Conservation (phyloP, 306 rosid species). For the Fagus sylvatica region DNA sequence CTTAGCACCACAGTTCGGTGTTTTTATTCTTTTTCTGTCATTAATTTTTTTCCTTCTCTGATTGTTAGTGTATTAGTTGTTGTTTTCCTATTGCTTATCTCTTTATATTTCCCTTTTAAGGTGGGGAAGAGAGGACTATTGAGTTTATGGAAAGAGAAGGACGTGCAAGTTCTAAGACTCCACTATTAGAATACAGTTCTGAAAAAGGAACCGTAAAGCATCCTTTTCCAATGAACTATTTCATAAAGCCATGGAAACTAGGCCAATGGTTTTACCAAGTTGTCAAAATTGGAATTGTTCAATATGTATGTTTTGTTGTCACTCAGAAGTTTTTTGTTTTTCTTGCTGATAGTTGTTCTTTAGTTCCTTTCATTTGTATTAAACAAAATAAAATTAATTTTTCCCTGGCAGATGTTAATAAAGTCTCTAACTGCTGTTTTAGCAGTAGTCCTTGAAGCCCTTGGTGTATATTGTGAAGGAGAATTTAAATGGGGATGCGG, state of each 20-base stretch:
- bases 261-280: conserved; percentile 84
- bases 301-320: conserved; percentile 77
- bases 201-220: conserved; percentile 67
- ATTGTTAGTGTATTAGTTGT: neutral
- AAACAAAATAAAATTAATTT: conserved; percentile 24
- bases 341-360: conserved; percentile 5
- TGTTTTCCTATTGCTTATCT: neutral
- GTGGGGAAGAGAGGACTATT: conserved; percentile 93
- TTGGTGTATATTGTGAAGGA: conserved; percentile 89
- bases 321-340: neutral
- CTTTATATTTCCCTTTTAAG: conserved; percentile 32
- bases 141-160: conserved; percentile 91
- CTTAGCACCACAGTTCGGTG: neutral
- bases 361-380: conserved; percentile 21
- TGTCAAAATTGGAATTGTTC: conserved; percentile 94
- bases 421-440: conserved; percentile 75
- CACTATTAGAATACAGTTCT: conserved; percentile 62
- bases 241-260: conserved; percentile 89
- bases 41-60: neutral
- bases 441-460: conserved; percentile 92
- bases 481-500: conserved; percentile 90
- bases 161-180: conserved; percentile 59
- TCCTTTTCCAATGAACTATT: conserved; percentile 84
- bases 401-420: conserved; percentile 78
- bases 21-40: neutral